phyloP scores from a whole-genome alignment of 2,329 filamentous ascomycete species.

The Fusarium citri region DNA sequence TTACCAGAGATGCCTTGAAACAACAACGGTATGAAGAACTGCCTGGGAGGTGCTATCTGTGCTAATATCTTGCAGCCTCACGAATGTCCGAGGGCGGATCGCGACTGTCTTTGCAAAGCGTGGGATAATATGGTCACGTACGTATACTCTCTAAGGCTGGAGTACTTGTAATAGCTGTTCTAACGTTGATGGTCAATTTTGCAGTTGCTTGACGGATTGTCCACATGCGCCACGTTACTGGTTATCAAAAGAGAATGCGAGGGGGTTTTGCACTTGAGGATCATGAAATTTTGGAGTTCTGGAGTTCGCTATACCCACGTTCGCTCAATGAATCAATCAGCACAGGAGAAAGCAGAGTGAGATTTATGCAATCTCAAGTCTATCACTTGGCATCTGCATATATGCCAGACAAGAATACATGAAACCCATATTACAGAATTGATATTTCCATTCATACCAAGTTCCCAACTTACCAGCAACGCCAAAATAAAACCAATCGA shows the following conservation, averaged over 20 bases:
- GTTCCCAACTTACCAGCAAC: accelerated
- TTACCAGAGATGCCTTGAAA: slow-evolving; percentile 14
- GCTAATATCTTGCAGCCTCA: slow-evolving; percentile 6
- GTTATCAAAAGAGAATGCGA: slow-evolving; percentile 19
- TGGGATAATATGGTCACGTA: slow-evolving; percentile 14
- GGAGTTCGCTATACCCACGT: neutral
- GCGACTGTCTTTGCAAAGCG: slow-evolving; percentile 10
- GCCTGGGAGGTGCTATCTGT: accelerated
- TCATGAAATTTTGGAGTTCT: neutral
- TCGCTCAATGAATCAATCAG: too few relatives aligned
- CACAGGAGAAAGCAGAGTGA: accelerated
- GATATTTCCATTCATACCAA: neutral
- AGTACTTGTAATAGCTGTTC: accelerated
- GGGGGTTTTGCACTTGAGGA: neutral
- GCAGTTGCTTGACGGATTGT: slow-evolving; percentile 4
- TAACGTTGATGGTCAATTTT: accelerated
- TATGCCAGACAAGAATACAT: too few relatives aligned
- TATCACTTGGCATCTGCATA: too few relatives aligned
- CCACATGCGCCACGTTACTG: neutral
- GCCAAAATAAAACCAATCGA: accelerated
- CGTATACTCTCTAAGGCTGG: neutral
- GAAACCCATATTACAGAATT: accelerated
- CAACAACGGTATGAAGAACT: neutral
- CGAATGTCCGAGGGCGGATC: slow-evolving; percentile 1
- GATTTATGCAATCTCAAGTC: accelerated